These are phyloP conservation scores for Boeremia lycopersici DNA, from an alignment of 2,329 filamentous ascomycete genomes.

Conservation along the genomic window DNA sequence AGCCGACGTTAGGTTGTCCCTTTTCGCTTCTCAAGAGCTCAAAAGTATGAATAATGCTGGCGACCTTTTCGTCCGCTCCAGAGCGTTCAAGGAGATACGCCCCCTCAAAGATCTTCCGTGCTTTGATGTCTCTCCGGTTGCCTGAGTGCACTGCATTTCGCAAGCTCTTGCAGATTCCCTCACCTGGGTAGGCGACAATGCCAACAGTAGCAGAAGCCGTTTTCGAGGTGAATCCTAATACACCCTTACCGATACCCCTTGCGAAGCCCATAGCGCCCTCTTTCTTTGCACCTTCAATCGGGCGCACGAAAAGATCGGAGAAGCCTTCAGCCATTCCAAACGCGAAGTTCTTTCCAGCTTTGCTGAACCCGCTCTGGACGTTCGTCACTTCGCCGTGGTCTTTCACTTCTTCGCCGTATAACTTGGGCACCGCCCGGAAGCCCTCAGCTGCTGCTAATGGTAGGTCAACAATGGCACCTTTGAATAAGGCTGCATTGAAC, in stretches of 20 bases:
- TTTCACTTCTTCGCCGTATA: constrained; percentile 47
- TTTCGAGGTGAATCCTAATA: constrained; percentile 4
- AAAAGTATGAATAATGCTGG: constrained; percentile 1
- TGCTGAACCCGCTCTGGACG: constrained; percentile 41
- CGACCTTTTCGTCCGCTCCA: neutral
- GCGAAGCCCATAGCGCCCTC: constrained; percentile 41
- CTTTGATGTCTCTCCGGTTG: constrained; percentile 8
- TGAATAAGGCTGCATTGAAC: constrained; percentile 25
- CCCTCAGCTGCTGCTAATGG: constrained; percentile 48
- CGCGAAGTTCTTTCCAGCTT: constrained; percentile 43
- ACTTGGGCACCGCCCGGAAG: constrained; percentile 41
- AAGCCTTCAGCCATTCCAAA: constrained; percentile 43
- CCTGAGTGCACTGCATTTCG: neutral
- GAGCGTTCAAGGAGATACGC: neutral
- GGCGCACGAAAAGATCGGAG: constrained; percentile 39
- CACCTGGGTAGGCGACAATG: constrained; percentile 23
- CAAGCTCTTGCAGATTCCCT: constrained; percentile 23
- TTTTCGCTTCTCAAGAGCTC: neutral
- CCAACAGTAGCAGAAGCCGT: constrained; percentile 10
- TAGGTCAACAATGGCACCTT: constrained; percentile 44
- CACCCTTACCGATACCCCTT: constrained; percentile 46
- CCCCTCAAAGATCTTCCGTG: constrained; percentile 4
- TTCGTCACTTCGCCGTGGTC: constrained; percentile 43
- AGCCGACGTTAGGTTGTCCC: neutral
- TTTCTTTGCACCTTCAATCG: constrained; percentile 38